Conservation (phyloP, 2,329 filamentous ascomycete genomes). For the Phialemonium atrogriseum region DNA sequence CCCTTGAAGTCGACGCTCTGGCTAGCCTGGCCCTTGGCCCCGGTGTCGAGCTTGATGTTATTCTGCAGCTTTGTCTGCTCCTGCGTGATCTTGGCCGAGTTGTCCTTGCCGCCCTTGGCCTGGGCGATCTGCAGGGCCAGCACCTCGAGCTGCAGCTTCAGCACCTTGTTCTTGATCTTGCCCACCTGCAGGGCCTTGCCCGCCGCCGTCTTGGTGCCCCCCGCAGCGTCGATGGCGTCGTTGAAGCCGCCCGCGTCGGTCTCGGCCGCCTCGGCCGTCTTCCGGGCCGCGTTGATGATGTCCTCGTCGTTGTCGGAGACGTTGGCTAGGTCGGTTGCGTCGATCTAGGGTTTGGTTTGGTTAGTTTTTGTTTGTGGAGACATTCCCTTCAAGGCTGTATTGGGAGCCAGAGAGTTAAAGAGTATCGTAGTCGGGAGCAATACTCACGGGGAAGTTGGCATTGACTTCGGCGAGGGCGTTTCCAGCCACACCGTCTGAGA, state of each 20-base stretch:
- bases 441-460: constrained; percentile 44
- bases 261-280: constrained; percentile 46
- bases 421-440: too few species aligned
- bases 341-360: constrained; percentile 24
- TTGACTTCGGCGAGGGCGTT: constrained; percentile 45
- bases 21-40: constrained; percentile 24
- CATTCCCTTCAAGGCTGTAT: too few species aligned
- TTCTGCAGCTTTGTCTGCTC: constrained; percentile 44
- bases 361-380: neutral
- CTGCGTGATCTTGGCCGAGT: constrained; percentile 31
- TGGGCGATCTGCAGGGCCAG: constrained; percentile 41
- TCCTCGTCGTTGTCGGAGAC: constrained; percentile 38
- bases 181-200: constrained; percentile 39
- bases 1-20: constrained; percentile 27
- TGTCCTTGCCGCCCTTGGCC: constrained; percentile 36
- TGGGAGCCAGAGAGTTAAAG: neutral
- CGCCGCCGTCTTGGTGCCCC: constrained; percentile 24
- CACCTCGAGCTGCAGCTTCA: constrained; percentile 47
- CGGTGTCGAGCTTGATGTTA: constrained; percentile 35
- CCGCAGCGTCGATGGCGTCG: constrained; percentile 39
- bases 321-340: constrained; percentile 32
- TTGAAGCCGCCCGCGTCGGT: constrained; percentile 42
- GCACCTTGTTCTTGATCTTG: constrained; percentile 54
- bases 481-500: constrained; percentile 42
- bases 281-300: constrained; percentile 40